Evolutionary conservation across 371 early-diverging fungal genomes (phyloP), one percentile per base, ranked within the genome.

Genomic region (Hamiltosporidium tvaerminnensis): DNA sequence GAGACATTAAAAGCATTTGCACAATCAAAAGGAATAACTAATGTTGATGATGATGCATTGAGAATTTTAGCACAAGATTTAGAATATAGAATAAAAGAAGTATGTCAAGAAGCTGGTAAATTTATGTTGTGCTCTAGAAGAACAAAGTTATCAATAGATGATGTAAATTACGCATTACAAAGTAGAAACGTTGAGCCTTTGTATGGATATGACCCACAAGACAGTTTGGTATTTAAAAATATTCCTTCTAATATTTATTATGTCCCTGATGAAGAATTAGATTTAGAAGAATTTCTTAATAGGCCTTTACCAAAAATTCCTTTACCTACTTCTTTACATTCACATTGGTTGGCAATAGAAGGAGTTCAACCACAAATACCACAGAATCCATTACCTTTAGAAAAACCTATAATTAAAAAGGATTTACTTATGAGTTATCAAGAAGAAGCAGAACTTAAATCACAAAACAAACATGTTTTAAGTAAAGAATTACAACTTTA

Each of bases 331-430:
- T 72, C 65, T 1, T 54, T 75, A 16, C 73, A 74, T 76, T 88
- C 86, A n/a, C 92, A 93, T 74, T 93, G 92, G 92, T 83, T 98
- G 10, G 95, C 96, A 1, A 87, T 98, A 64, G 96, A 96, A 67
- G 98, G 98, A 30, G 92, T 93, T 2, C 96, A 98, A 75, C 98
- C 98, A 38, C 85, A 86, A 10, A 95, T 92, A 67, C 88, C 91
- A 34, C 93, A 96, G 77, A 98, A 98, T 71, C 96, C 96, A 30
- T 83, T 87, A 1, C 85, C 87, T 0, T 77, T 81, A 47, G 86
- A 85, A 81, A 82, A 67, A 67, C 66, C 55, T 5, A 59, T 56
- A 47, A 53, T 1, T 30, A 72, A 77, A 67, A 35, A 87, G 84
- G 66, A 87, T 85, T 33, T 80, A 85, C 39, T 92, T 87, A 36